Evolutionary conservation across 2,329 filamentous ascomycete species (phyloP).

Genomic region (Fusarium redolens): DNA sequence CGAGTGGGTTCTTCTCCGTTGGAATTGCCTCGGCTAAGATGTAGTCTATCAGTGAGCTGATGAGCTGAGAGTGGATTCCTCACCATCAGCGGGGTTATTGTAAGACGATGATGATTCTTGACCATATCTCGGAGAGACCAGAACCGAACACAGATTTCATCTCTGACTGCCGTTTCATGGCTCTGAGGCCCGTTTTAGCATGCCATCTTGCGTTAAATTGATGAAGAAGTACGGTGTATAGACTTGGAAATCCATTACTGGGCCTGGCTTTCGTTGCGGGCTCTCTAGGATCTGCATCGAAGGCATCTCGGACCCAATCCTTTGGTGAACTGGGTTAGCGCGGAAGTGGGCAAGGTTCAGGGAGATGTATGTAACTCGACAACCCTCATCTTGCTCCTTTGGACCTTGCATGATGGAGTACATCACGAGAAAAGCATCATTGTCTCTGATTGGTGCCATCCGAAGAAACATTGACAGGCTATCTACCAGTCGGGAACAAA

Average conservation of each 20-base stretch:
- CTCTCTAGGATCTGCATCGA: constrained; percentile 23
- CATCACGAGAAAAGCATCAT: background rate
- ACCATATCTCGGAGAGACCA: background rate
- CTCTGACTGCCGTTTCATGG: background rate
- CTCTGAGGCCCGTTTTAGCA: background rate
- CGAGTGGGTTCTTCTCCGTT: background rate
- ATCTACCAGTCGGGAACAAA: background rate
- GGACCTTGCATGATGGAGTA: constrained; percentile 30
- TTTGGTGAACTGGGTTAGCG: constrained; percentile 41
- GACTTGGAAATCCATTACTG: background rate
- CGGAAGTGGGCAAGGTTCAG: constrained; percentile 39
- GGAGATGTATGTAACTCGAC: constrained; percentile 29
- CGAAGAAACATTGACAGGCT: background rate
- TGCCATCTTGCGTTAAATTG: background rate
- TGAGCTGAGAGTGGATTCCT: constrained; percentile 14
- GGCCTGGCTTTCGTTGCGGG: background rate
- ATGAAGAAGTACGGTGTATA: background rate
- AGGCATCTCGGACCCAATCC: constrained; percentile 37
- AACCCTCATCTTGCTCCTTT: constrained; percentile 38
- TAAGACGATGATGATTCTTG: background rate
- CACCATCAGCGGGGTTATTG: constrained; percentile 8
- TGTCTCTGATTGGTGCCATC: constrained; percentile 23
- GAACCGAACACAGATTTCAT: background rate
- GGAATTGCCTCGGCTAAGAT: constrained; percentile 10
- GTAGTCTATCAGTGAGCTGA: constrained; percentile 12